A percentile compares a stretch with the other conserved stretches of the same genome.
These are phyloP conservation scores for Diaporthe batatas DNA, from an alignment of 2,329 filamentous ascomycete species.

Conservation along the genomic window DNA sequence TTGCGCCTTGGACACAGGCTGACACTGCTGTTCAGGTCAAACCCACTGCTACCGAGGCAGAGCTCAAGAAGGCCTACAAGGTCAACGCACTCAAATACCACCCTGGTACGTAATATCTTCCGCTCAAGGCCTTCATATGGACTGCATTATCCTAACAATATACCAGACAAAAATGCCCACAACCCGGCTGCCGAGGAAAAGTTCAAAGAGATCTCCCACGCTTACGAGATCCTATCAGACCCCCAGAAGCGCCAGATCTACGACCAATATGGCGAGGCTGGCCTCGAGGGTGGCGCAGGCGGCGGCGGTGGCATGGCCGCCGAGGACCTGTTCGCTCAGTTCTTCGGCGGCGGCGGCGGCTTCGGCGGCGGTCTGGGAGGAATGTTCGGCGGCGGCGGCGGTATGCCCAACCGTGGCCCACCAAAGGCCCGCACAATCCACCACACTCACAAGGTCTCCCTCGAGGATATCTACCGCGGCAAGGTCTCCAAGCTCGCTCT, in stretches of 20 bases:
- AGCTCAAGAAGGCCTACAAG: slow-evolving; percentile 94
- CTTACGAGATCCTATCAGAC: slow-evolving; percentile 95
- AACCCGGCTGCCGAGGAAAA: slow-evolving; percentile 95
- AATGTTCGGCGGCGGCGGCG: slow-evolving; percentile 82
- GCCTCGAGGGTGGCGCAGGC: slow-evolving; percentile 87
- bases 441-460: slow-evolving; percentile 97
- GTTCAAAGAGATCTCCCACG: slow-evolving; percentile 97
- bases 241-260: slow-evolving; percentile 91
- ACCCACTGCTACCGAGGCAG: slow-evolving; percentile 83
- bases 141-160: slow-evolving; percentile 40
- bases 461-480: slow-evolving; percentile 98
- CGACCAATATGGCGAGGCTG: slow-evolving; percentile 98
- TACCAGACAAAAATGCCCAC: slow-evolving; percentile 91
- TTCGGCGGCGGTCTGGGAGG: slow-evolving; percentile 80
- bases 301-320: slow-evolving; percentile 89
- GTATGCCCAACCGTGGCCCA: slow-evolving; percentile 84
- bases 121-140: background rate
- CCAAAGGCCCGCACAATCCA: slow-evolving; percentile 94
- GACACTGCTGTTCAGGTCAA: slow-evolving; percentile 70
- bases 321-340: slow-evolving; percentile 96
- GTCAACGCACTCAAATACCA: slow-evolving; percentile 86
- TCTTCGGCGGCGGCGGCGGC: slow-evolving; percentile 82
- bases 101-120: slow-evolving; percentile 72
- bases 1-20: background rate
- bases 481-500: slow-evolving; percentile 98